Percentiles rank a stretch among this genome's conserved stretches.
Conservation (phyloP, 164 flowering plant genomes). For the Stephania yunnanensis region DNA sequence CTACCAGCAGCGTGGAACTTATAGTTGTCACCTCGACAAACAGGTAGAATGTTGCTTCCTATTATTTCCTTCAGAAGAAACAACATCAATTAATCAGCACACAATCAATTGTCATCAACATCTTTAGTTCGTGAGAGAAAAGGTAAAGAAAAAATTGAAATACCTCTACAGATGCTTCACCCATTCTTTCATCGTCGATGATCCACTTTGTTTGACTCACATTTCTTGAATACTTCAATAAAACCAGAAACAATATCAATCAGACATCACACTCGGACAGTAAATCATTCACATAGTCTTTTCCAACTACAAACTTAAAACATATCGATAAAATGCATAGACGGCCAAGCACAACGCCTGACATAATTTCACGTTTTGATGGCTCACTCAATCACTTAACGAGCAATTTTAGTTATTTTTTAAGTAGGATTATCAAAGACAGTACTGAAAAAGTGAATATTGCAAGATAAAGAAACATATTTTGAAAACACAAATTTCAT, state of each 20-base stretch:
- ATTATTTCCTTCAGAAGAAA: conserved; percentile 61
- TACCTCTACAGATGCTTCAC: conserved; percentile 98
- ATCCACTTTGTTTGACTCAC: conserved; percentile 95
- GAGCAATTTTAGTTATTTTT: no score
- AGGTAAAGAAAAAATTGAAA: background rate
- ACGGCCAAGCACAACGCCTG: background rate
- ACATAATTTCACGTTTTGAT: no score
- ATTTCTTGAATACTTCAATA: conserved; percentile 81
- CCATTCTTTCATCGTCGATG: conserved; percentile 96
- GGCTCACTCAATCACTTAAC: no score
- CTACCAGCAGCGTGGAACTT: conserved; percentile 99
- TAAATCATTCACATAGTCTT: background rate
- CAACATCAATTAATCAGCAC: conserved; percentile 8
- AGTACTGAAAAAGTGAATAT: no score
- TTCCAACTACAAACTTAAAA: background rate
- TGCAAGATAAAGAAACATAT: background rate
- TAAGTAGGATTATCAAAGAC: no score
- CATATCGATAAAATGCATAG: background rate
- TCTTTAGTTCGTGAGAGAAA: background rate
- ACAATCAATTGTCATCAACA: background rate
- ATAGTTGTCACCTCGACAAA: conserved; percentile 64
- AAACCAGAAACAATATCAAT: conserved; percentile 10
- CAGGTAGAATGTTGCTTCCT: conserved; percentile 60
- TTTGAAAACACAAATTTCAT: background rate
- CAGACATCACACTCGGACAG: background rate